phyloP scores from a whole-genome alignment of 2,329 filamentous ascomycete species.

The Sordariomycetes sp. region DNA sequence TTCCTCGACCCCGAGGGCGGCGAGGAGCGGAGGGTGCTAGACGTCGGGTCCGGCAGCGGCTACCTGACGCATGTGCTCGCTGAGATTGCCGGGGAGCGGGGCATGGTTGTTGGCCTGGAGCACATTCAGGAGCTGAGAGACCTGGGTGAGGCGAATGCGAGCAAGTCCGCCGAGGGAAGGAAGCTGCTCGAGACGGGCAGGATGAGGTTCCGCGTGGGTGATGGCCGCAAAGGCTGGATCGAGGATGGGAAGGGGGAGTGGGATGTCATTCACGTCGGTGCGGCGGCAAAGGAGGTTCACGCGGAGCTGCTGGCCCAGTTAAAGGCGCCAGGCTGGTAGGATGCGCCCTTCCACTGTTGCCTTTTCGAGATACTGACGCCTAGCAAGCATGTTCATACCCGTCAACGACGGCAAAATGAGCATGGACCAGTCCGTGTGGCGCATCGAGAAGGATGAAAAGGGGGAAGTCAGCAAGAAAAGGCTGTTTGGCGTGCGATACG shows the following conservation, averaged over 20 bases:
- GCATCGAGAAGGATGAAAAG: conserved; percentile 60
- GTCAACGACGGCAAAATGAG: conserved; percentile 46
- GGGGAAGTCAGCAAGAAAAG: conserved; percentile 52
- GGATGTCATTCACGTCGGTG: conserved; percentile 94
- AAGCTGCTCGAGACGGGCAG: conserved; percentile 52
- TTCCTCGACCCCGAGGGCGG: conserved; percentile 26
- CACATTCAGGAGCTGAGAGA: conserved; percentile 59
- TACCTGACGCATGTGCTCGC: conserved; percentile 87
- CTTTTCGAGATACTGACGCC: conserved; percentile 7
- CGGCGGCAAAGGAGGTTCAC: conserved; percentile 69
- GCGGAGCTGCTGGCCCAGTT: conserved; percentile 67
- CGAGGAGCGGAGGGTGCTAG: conserved; percentile 48
- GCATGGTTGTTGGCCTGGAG: conserved; percentile 60
- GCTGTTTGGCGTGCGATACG: conserved; percentile 66
- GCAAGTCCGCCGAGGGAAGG: conserved; percentile 48
- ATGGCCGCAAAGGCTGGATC: conserved; percentile 60
- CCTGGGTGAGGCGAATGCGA: conserved; percentile 56
- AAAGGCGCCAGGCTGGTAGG: conserved; percentile 59
- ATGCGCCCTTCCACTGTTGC: background rate
- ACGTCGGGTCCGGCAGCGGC: conserved; percentile 67
- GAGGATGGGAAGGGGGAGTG: conserved; percentile 51
- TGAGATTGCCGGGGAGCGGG: conserved; percentile 52
- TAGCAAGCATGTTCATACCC: conserved; percentile 61
- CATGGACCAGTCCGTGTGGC: conserved; percentile 58
- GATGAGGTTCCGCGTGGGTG: conserved; percentile 66